Conservation (phyloP, 768 basidiomycete genomes). For the Lanmaoa pseudosensibilis region DNA sequence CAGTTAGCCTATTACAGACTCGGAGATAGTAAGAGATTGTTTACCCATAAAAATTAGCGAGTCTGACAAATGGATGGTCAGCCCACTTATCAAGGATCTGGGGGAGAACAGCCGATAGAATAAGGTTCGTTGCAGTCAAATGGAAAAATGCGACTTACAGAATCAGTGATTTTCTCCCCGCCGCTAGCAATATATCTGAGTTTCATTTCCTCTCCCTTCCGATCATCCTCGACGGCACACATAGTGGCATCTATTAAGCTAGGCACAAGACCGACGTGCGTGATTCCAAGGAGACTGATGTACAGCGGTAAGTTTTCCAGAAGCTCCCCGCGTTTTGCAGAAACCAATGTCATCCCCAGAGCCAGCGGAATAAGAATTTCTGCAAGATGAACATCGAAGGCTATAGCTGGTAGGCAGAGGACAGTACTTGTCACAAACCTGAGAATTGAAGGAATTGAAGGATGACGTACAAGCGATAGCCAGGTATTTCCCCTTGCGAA, state of each 20-base stretch:
- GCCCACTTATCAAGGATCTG: slow-evolving; percentile 50
- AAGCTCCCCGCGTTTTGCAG: slow-evolving; percentile 39
- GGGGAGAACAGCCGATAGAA: neutral
- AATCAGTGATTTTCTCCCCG: slow-evolving; percentile 54
- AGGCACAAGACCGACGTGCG: slow-evolving; percentile 52
- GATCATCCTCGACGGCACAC: slow-evolving; percentile 28
- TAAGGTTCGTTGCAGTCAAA: neutral
- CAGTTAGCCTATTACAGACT: neutral
- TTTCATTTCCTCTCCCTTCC: slow-evolving; percentile 31
- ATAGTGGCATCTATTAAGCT: slow-evolving; percentile 53
- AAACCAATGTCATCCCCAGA: slow-evolving; percentile 46
- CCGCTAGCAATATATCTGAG: slow-evolving; percentile 49
- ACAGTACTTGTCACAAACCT: neutral
- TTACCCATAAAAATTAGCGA: slow-evolving; percentile 52
- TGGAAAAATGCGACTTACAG: slow-evolving; percentile 32
- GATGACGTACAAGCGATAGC: slow-evolving; percentile 44
- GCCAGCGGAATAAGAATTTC: slow-evolving; percentile 44
- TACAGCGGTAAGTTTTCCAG: slow-evolving; percentile 46
- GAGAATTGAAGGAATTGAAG: neutral
- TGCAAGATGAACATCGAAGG: slow-evolving; percentile 51
- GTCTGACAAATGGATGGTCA: slow-evolving; percentile 41
- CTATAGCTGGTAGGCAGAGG: slow-evolving; percentile 38
- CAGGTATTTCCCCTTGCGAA: slow-evolving; percentile 35
- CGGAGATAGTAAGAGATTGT: neutral
- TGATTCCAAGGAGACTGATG: slow-evolving; percentile 41